Percentiles rank a stretch among this genome's conserved stretches.
Evolutionary conservation across 768 basidiomycete genomes (phyloP).

Genomic region (Russula emetica): DNA sequence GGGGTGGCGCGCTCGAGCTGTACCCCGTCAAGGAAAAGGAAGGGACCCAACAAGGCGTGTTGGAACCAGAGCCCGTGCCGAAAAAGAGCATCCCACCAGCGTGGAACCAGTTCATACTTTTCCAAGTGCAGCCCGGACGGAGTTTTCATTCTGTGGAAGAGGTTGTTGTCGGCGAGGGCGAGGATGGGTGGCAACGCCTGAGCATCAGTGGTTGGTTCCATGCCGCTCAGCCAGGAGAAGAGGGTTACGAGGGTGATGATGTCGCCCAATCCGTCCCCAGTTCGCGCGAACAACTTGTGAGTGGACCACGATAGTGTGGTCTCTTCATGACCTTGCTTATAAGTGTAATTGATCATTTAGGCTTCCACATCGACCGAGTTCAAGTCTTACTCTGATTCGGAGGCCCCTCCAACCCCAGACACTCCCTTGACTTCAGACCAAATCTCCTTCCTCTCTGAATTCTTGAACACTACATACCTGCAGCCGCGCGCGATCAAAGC

Average conservation of each 20-base stretch:
- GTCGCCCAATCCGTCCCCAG: conserved; percentile 50
- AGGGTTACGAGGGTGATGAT: conserved; percentile 66
- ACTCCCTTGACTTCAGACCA: conserved; percentile 53
- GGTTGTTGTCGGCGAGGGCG: conserved; percentile 76
- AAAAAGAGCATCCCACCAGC: conserved; percentile 66
- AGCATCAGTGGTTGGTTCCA: conserved; percentile 99
- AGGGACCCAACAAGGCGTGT: conserved; percentile 56
- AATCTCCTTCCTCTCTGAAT: conserved; percentile 70
- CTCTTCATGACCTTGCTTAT: conserved; percentile 15
- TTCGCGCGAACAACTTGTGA: conserved; percentile 89
- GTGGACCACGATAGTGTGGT: conserved; percentile 34
- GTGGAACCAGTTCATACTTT: conserved; percentile 88
- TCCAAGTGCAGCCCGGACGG: conserved; percentile 88
- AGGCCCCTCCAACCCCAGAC: conserved; percentile 49
- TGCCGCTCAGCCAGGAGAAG: conserved; percentile 83
- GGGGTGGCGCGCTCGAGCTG: conserved; percentile 92
- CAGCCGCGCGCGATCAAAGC: conserved; percentile 74
- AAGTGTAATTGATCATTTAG: conserved; percentile 36
- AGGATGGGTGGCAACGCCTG: conserved; percentile 68
- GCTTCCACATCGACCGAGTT: conserved; percentile 60
- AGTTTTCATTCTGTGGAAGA: conserved; percentile 98
- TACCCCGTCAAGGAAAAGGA: conserved; percentile 60
- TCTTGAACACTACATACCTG: conserved; percentile 88
- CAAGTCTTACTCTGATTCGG: conserved; percentile 40
- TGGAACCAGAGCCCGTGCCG: conserved; percentile 66